Evolutionary conservation across 805 yeast genomes (phyloP).

Genomic region (Danielozyma ontarioensis): DNA sequence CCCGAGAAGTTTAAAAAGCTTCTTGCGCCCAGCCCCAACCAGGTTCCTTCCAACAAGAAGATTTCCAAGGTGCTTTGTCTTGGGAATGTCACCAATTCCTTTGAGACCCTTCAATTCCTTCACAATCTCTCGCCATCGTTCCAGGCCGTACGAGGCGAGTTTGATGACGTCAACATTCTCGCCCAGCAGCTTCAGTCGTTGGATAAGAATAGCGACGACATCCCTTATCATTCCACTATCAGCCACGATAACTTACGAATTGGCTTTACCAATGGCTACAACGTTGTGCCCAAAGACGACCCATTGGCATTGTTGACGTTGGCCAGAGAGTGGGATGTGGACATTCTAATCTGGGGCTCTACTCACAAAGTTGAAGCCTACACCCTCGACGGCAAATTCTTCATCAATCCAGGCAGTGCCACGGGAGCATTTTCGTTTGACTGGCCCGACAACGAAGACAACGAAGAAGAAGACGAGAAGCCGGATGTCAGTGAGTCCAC

Average conservation of each 20-base stretch:
- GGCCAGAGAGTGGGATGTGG: conserved; percentile 90
- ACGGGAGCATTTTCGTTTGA: conserved; percentile 78
- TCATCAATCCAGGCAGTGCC: conserved; percentile 95
- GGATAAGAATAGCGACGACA: conserved; percentile 7
- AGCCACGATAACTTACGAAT: conserved; percentile 67
- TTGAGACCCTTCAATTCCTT: conserved; percentile 58
- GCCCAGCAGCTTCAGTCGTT: conserved; percentile 24
- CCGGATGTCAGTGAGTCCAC: background rate
- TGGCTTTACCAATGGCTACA: conserved; percentile 83
- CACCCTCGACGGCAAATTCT: conserved; percentile 85
- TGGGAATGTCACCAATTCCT: conserved; percentile 76
- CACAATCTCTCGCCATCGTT: conserved; percentile 66
- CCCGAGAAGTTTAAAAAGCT: conserved; percentile 67
- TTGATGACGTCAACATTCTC: conserved; percentile 47
- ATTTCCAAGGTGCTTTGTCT: conserved; percentile 79
- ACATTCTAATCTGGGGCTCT: conserved; percentile 88
- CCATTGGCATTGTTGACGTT: conserved; percentile 76
- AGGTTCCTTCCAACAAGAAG: conserved; percentile 45
- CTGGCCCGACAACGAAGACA: conserved; percentile 53
- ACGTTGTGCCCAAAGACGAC: conserved; percentile 79
- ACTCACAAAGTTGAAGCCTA: conserved; percentile 91
- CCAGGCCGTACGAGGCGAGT: conserved; percentile 77
- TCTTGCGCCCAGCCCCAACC: conserved; percentile 56
- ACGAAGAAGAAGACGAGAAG: conserved; percentile 33
- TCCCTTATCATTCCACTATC: conserved; percentile 64